Percentiles rank a stretch among this genome's conserved stretches.
Conservation (phyloP, 2,329 filamentous ascomycete genomes). For the Botryotinia calthae region DNA sequence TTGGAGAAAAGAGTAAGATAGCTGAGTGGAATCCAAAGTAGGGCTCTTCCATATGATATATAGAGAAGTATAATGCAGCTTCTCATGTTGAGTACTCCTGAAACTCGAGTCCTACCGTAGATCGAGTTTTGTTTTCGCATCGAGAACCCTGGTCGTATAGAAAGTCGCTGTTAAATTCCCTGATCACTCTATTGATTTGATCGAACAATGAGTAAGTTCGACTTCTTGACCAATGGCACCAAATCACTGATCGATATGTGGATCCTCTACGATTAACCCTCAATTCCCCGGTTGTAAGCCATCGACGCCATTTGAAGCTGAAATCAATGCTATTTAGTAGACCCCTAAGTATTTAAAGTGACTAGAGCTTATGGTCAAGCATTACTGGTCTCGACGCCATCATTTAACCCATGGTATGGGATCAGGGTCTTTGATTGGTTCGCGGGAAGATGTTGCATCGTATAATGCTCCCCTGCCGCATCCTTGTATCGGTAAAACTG, state of each 20-base stretch:
- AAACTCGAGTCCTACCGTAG: background rate
- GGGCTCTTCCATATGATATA: background rate
- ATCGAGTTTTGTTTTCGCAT: too few relatives aligned
- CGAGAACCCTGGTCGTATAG: too few relatives aligned
- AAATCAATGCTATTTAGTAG: background rate
- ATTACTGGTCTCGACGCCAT: background rate
- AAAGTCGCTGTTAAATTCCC: background rate
- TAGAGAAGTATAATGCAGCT: background rate
- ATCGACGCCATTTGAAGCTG: background rate
- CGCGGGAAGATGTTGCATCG: background rate
- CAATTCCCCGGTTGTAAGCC: background rate
- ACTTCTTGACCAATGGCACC: background rate
- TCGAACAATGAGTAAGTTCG: background rate
- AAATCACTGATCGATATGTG: background rate
- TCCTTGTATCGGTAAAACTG: background rate
- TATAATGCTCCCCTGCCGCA: background rate
- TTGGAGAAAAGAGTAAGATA: background rate
- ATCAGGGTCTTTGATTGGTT: background rate
- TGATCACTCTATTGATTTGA: background rate
- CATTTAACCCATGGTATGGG: background rate
- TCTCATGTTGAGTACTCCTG: background rate
- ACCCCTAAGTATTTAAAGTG: background rate
- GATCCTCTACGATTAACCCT: background rate
- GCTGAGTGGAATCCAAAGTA: background rate
- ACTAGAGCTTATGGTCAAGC: background rate